Percentiles rank a stretch among this genome's conserved stretches.
Evolutionary conservation across 352 stramenopile genomes (phyloP).

Genomic region (Elongisporangium undulatum): DNA sequence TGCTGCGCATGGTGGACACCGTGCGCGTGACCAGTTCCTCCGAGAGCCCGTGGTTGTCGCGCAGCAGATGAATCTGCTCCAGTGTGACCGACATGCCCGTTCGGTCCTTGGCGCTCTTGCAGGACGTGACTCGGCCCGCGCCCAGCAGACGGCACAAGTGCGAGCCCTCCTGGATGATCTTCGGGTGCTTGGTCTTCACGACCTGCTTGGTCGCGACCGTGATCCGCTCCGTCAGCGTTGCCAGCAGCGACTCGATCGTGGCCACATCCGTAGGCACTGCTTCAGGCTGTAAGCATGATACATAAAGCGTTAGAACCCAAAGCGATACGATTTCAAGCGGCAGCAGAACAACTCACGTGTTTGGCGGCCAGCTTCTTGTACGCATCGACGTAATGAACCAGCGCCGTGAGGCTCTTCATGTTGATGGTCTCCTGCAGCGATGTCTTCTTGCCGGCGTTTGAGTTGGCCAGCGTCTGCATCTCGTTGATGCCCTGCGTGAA

Average conservation of each 20-base stretch:
- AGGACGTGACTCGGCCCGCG: conserved; percentile 90
- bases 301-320: conserved; percentile 8
- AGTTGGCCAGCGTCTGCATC: conserved; percentile 79
- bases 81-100: conserved; percentile 96
- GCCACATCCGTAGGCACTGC: conserved; percentile 40
- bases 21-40: conserved; percentile 54
- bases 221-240: conserved; percentile 52
- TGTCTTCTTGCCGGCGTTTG: conserved; percentile 59
- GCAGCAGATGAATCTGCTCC: conserved; percentile 79
- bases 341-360: conserved; percentile 15
- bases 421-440: conserved; percentile 75
- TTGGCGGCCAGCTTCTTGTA: conserved; percentile 47
- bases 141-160: conserved; percentile 77
- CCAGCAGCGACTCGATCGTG: conserved; percentile 32
- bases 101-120: conserved; percentile 95
- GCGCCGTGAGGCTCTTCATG: conserved; percentile 54
- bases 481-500: conserved; percentile 81
- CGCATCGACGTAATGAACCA: conserved; percentile 56
- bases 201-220: conserved; percentile 52
- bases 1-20: conserved; percentile 73
- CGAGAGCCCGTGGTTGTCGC: conserved; percentile 52
- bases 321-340: not conserved
- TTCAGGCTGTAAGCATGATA: conserved; percentile 20
- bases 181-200: conserved; percentile 70
- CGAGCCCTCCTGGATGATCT: conserved; percentile 72